A percentile compares a stretch with the other conserved stretches of the same genome.
phyloP scores from a whole-genome alignment of 768 basidiomycete genomes.

The Kwoniella mangroviensis region DNA sequence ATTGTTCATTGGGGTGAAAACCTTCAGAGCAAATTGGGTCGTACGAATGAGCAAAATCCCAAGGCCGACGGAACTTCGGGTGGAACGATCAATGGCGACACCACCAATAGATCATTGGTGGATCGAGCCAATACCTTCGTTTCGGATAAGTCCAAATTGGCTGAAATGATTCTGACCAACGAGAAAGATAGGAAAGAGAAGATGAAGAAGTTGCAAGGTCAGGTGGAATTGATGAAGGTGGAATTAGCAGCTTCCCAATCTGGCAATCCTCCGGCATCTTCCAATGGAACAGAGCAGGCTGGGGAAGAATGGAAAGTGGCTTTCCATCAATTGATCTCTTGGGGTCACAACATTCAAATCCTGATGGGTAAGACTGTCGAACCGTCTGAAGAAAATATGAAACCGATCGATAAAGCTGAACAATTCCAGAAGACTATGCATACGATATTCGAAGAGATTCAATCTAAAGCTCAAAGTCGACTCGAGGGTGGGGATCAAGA shows the following conservation, averaged over 20 bases:
- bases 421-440: neutral
- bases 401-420: conserved; percentile 5
- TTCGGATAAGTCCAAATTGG: neutral
- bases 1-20: conserved; percentile 3
- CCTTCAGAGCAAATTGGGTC: neutral
- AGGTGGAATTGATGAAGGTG: conserved; percentile 4
- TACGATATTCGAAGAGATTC: neutral
- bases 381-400: neutral
- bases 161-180: neutral
- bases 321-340: conserved; percentile 63
- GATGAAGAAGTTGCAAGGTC: conserved; percentile 7
- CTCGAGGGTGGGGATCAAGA: neutral
- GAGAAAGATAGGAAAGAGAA: conserved; percentile 6
- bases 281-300: neutral
- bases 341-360: conserved; percentile 7
- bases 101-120: neutral
- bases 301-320: neutral
- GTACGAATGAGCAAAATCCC: neutral
- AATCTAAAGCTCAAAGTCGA: neutral
- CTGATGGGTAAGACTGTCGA: conserved; percentile 4
- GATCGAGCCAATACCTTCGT: conserved; percentile 5
- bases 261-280: neutral
- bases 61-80: neutral
- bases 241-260: neutral
- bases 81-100: neutral